A percentile compares a stretch with the other conserved stretches of the same genome.
Conservation (phyloP, 2,329 filamentous ascomycete species). For the Fusarium sp. region DNA sequence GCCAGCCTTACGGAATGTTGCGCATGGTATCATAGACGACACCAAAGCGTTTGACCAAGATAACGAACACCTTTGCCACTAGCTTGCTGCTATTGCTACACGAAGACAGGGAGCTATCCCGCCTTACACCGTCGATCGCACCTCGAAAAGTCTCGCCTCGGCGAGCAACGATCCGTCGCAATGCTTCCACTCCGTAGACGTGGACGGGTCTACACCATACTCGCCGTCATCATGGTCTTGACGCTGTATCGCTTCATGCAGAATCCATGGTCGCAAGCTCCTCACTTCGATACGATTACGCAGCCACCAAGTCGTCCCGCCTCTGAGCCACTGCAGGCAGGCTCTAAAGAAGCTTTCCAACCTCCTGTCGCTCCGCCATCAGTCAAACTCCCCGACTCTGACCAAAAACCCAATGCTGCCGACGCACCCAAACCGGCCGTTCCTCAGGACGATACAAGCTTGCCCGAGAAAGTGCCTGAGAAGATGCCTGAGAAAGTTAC, state of each 20-base stretch:
- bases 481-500: conserved; percentile 4
- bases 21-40: conserved; percentile 18
- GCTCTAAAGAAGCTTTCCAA: conserved; percentile 33
- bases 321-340: conserved; percentile 17
- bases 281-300: conserved; percentile 22
- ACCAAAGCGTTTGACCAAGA: conserved; percentile 17
- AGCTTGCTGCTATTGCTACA: background rate
- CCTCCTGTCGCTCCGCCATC: conserved; percentile 31
- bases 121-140: conserved; percentile 5
- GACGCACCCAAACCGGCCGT: conserved; percentile 19
- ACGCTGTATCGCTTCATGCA: conserved; percentile 62
- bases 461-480: conserved; percentile 4
- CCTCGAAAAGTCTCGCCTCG: conserved; percentile 39
- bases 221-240: conserved; percentile 65
- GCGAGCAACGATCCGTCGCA: conserved; percentile 40
- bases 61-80: conserved; percentile 12
- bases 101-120: background rate
- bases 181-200: conserved; percentile 67
- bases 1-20: conserved; percentile 28
- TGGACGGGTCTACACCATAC: conserved; percentile 69
- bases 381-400: conserved; percentile 30
- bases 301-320: conserved; percentile 18
- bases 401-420: conserved; percentile 18
- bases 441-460: conserved; percentile 15
- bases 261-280: conserved; percentile 53